Base-by-base conservation (phyloP, 805 yeast species). In the Wickerhamiella dianesei region DNA sequence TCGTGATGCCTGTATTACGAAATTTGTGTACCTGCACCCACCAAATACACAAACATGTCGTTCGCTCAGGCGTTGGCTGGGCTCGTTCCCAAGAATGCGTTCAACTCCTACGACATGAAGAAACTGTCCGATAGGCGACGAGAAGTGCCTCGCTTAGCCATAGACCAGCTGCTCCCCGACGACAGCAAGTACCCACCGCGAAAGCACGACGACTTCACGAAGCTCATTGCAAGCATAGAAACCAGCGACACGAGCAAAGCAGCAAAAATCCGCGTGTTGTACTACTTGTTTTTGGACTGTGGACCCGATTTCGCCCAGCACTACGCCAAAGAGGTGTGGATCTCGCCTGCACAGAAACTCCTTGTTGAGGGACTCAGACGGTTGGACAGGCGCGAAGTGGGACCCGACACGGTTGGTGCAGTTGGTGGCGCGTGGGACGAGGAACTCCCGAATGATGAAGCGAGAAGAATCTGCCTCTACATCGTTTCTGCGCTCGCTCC, bases 271-370 rank as follows among this genome's bases (percentile, higher is more conserved):
- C 8, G 21, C 6, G 41, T 18, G n/a, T n/a, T 39, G 21, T 21
- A 19, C 18, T 39, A 39, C 18, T 12, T 39, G 16, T 39, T 39
- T 18, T 9, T 39, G 41, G 41, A 39, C 25, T 18, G 25, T 21
- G 41, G 41, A 39, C 20, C 41, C 41, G 41, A 39, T 8, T 44
- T 53, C 2, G 54, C 56, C 12, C 43, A n/a, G 18, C 50, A 53
- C 46, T 53, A 41, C 35, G 48, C 45, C 8, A 35, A 49, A 12
- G 49, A 53, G 35, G 43, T 48, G 21, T 51, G 55, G 54, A 37
- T 53, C 44, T 37, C 35, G 46, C 8, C 17, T 2, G 18, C 50
- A 14, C 56, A 53, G 40, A 49, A 42, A 37, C 18, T 21, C 6
- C 48, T 53, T 2, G 50, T 53, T 3, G 39, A 36, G 4, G 53